Percentiles rank a stretch among this genome's conserved stretches.
Evolutionary conservation across 805 yeast genomes (phyloP).

Genomic region (Phaffomyces thermotolerans): DNA sequence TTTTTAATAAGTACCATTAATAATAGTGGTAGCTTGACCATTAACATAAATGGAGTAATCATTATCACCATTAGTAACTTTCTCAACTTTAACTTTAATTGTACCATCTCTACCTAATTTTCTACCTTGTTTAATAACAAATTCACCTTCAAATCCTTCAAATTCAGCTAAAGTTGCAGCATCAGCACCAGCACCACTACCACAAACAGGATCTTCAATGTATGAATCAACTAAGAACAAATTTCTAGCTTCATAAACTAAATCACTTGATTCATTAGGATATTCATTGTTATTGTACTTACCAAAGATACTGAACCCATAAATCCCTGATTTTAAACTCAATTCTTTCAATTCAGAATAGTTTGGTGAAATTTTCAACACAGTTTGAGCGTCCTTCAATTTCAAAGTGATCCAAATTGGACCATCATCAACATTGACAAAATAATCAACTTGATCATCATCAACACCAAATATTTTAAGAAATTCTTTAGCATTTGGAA

Average conservation of each 20-base stretch:
- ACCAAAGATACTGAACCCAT: constrained; percentile 37
- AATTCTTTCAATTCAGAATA: constrained; percentile 18
- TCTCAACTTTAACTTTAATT: constrained; percentile 22
- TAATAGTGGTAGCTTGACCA: constrained; percentile 32
- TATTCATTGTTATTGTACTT: constrained; percentile 17
- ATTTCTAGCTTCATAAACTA: constrained; percentile 34
- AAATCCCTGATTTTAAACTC: constrained; percentile 15
- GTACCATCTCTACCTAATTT: constrained; percentile 33
- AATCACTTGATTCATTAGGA: constrained; percentile 9
- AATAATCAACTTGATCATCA: neutral
- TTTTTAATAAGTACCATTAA: constrained; percentile 27
- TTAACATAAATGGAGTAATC: constrained; percentile 26
- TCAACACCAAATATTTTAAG: neutral
- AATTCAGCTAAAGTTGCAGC: constrained; percentile 23
- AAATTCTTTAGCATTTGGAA: constrained; percentile 5
- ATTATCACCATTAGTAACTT: constrained; percentile 6
- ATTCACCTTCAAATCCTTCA: constrained; percentile 13
- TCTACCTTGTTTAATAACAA: constrained; percentile 33
- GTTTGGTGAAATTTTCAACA: constrained; percentile 29
- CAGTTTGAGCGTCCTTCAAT: constrained; percentile 26
- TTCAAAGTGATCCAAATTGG: constrained; percentile 39
- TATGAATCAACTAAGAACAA: constrained; percentile 30
- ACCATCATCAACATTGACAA: constrained; percentile 32
- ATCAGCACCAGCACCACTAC: constrained; percentile 38
- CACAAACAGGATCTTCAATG: constrained; percentile 48